Percentiles rank a stretch among this genome's conserved stretches.
These are phyloP conservation scores for Mucor saturninus DNA, from an alignment of 371 early-diverging fungal genomes.

Conservation along the genomic window DNA sequence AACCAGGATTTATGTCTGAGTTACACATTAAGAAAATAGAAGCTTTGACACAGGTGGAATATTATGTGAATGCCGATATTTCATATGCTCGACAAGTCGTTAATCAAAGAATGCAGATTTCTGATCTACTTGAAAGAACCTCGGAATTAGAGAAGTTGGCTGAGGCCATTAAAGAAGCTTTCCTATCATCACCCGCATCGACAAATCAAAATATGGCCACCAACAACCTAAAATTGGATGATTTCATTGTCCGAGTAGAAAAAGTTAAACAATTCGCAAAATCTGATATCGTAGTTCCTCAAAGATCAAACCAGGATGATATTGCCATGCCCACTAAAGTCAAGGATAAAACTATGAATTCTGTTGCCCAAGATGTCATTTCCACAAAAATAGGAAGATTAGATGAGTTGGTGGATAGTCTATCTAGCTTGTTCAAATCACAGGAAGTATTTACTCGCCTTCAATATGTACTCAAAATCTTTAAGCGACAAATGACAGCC, in stretches of 20 bases:
- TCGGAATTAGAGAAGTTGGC: conserved; percentile 35
- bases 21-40: conserved; percentile 32
- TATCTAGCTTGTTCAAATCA: conserved; percentile 35
- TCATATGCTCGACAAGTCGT: conserved; percentile 31
- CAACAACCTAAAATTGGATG: conserved; percentile 13
- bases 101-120: conserved; percentile 27
- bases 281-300: conserved; percentile 26
- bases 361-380: conserved; percentile 44
- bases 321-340: conserved; percentile 33
- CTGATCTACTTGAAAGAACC: conserved; percentile 22
- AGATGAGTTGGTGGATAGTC: conserved; percentile 33
- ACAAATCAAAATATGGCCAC: neutral
- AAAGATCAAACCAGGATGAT: conserved; percentile 31
- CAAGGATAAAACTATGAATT: conserved; percentile 43
- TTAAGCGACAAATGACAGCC: conserved; percentile 32
- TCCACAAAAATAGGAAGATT: conserved; percentile 28
- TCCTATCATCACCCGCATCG: conserved; percentile 12
- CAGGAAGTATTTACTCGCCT: conserved; percentile 43
- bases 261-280: neutral
- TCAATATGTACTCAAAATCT: conserved; percentile 36
- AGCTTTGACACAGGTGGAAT: conserved; percentile 21
- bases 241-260: conserved; percentile 23
- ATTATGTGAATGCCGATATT: conserved; percentile 24
- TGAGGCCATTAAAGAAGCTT: conserved; percentile 36
- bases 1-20: conserved; percentile 35